These are phyloP conservation scores for Clavispora santaluciae DNA, from an alignment of 805 yeast species.

Conservation along the genomic window DNA sequence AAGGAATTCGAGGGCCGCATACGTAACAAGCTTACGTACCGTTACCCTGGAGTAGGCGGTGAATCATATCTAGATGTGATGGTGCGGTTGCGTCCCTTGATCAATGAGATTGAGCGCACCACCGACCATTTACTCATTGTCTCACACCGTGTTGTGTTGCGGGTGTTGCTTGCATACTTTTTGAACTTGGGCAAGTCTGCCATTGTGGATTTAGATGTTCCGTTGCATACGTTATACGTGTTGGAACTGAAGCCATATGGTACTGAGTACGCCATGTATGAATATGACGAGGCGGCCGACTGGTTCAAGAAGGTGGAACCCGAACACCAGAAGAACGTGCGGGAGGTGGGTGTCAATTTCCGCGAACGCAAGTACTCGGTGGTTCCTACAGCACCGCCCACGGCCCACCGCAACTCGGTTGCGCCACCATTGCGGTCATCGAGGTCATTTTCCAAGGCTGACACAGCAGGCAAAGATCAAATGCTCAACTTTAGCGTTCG, in stretches of 20 bases:
- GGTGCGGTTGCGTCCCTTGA: slow-evolving; percentile 81
- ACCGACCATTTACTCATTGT: slow-evolving; percentile 79
- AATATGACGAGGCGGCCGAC: slow-evolving; percentile 72
- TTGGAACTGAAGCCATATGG: slow-evolving; percentile 94
- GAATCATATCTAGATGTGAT: slow-evolving; percentile 93
- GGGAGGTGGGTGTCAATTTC: slow-evolving; percentile 66
- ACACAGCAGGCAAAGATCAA: background rate
- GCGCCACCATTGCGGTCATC: slow-evolving; percentile 3
- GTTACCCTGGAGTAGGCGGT: slow-evolving; percentile 97
- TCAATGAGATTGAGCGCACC: slow-evolving; percentile 88
- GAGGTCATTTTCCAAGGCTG: background rate
- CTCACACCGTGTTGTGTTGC: slow-evolving; percentile 86
- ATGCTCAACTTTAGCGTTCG: slow-evolving; percentile 21
- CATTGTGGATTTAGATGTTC: slow-evolving; percentile 88
- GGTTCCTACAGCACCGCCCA: slow-evolving; percentile 69
- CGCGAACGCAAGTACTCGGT: slow-evolving; percentile 68
- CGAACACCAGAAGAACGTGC: slow-evolving; percentile 54
- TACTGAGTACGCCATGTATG: slow-evolving; percentile 87
- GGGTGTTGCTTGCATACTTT: slow-evolving; percentile 84
- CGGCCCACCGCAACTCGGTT: slow-evolving; percentile 10
- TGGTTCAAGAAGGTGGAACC: slow-evolving; percentile 68
- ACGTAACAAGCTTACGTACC: slow-evolving; percentile 71
- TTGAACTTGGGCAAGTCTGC: slow-evolving; percentile 74
- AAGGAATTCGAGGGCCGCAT: slow-evolving; percentile 75
- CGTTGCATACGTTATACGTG: slow-evolving; percentile 84